Conservation (phyloP, 306 rosid genomes). For the Dalbergia cultrata region DNA sequence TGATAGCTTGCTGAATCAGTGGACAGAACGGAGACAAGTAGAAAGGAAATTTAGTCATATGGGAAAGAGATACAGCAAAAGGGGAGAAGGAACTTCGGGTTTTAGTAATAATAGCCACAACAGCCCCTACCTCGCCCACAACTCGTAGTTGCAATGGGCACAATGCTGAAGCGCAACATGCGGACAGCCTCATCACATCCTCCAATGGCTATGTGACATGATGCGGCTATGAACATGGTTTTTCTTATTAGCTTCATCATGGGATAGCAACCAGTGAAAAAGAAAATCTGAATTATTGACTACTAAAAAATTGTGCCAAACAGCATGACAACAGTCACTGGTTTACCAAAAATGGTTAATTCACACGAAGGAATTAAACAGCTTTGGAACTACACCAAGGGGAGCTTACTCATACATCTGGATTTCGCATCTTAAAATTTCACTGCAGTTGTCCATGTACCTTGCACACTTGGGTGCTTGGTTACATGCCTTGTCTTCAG, state of each 20-base stretch:
- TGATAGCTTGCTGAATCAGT: too few relatives aligned
- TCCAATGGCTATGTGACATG: too few relatives aligned
- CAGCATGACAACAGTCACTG: constrained; percentile 19
- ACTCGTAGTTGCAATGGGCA: too few relatives aligned
- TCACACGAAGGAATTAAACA: constrained; percentile 4
- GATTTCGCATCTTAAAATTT: constrained; percentile 54
- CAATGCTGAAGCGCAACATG: too few relatives aligned
- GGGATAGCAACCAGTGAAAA: not conserved
- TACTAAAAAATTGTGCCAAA: not conserved
- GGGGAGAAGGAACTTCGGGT: too few relatives aligned
- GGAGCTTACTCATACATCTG: constrained; percentile 32
- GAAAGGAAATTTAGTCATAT: too few relatives aligned
- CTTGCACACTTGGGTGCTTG: constrained; percentile 90
- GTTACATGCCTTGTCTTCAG: constrained; percentile 87
- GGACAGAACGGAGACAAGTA: too few relatives aligned
- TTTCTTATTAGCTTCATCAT: not conserved
- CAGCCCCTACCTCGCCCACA: too few relatives aligned
- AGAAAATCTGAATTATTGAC: constrained; percentile 12
- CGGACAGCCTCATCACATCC: too few relatives aligned
- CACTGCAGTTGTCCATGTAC: constrained; percentile 89
- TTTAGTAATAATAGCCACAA: too few relatives aligned
- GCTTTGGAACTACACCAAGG: constrained; percentile 22
- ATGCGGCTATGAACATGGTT: not conserved
- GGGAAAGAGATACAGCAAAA: too few relatives aligned
- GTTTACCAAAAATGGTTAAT: constrained; percentile 13